Base-by-base conservation (phyloP, 306 rosid genomes). In the Rosa lucieae region DNA sequence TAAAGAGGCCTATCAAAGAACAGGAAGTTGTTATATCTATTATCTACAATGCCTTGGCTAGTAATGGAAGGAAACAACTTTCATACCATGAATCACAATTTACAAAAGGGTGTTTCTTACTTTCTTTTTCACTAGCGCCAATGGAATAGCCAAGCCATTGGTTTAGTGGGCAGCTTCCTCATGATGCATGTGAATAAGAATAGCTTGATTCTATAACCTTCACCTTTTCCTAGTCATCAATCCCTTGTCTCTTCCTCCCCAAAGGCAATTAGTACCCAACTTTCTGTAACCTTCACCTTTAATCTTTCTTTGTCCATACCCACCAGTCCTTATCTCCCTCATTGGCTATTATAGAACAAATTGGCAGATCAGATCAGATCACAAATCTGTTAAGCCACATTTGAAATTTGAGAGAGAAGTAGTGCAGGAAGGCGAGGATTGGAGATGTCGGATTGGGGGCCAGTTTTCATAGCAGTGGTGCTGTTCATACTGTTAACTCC, bases 391-490 rank as follows among this genome's bases (percentile, higher is more conserved):
- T 65, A 8, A 56, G 63, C 14, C 48, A 67, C 63, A 63, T 51
- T 44, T 63, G 61, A 52, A 42, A 7, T 65, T 37, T 32, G 63
- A 71, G 78, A 56, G 74, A 23, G 43, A 21, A 29, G 35, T 44
- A 62, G 47, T 40, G 61, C 62, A 61, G 39, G 73, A 15, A 40
- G 40, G 10, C 12, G 20, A 13, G 17, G 20, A 26, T 49, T 10
- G 46, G 66, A 83, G n/a, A 95, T 95, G 99, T 86, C 86, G 11
- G 99, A 95, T 80, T 95, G 99, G 99, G 99, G 99, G 17, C 93
- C 99, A 35, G 94, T 95, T 18, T 95, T 95, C 66, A 84, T 95
- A 55, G 92, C 99, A 2, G 97, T 89, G 81, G 87, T 95, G 52
- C 87, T 95, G 56, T 95, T 93, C 88, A 77, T 95, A 63, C 88